A percentile compares a stretch with the other conserved stretches of the same genome.
Conservation (phyloP, 139 green algal genomes). For the Zygnema circumcarinatum region DNA sequence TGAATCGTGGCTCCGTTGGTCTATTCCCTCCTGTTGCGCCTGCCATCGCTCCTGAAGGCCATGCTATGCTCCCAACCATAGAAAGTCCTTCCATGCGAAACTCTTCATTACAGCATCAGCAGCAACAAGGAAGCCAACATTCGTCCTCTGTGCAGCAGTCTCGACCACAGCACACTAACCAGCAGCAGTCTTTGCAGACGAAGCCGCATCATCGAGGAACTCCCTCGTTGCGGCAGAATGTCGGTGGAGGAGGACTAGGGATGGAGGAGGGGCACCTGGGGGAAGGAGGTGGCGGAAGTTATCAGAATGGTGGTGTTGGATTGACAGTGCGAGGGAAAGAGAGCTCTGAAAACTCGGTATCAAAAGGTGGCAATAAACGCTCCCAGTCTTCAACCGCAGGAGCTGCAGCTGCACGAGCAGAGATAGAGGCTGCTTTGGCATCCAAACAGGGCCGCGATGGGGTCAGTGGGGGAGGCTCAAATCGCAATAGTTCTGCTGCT, state of each 20-base stretch:
- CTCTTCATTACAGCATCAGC: neutral
- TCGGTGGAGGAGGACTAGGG: neutral
- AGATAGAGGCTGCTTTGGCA: neutral
- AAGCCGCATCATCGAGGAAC: neutral
- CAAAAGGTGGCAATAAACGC: neutral
- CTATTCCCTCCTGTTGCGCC: conserved; percentile 25
- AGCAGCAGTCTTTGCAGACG: neutral
- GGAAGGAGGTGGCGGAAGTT: neutral
- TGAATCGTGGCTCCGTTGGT: conserved; percentile 3
- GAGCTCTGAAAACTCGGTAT: neutral
- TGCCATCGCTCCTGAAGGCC: conserved; percentile 23
- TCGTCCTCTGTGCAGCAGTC: neutral
- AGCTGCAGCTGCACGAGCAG: neutral
- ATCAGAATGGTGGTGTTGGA: neutral
- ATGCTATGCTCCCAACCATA: conserved; percentile 7
- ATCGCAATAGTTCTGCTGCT: neutral
- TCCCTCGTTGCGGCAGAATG: neutral
- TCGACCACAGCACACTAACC: neutral
- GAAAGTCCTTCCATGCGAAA: neutral
- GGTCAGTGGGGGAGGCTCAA: neutral
- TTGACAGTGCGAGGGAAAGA: neutral
- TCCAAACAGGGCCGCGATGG: neutral
- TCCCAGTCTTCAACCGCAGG: neutral
- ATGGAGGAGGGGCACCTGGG: neutral
- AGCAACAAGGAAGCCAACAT: neutral